A percentile compares a stretch with the other conserved stretches of the same genome.
Evolutionary conservation across 495 filamentous ascomycete genomes (phyloP).

Genomic region (Tirmania nivea): DNA sequence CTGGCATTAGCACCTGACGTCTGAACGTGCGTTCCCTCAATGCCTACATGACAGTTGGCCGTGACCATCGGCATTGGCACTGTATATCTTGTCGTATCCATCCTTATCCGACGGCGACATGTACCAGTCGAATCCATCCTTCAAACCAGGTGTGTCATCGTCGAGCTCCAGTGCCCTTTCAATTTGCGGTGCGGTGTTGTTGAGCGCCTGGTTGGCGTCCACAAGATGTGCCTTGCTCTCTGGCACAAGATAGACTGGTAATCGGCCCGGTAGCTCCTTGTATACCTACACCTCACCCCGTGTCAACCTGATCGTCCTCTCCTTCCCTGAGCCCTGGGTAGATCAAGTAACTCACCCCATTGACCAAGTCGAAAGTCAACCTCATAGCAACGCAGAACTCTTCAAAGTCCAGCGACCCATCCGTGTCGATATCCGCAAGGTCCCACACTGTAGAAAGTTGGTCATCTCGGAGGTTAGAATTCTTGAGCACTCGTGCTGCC

Average conservation of each 20-base stretch:
- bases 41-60: slow-evolving; percentile 57
- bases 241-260: slow-evolving; percentile 84
- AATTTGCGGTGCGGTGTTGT: slow-evolving; percentile 51
- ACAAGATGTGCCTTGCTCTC: slow-evolving; percentile 93
- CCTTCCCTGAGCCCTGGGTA: neutral
- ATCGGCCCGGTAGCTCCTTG: slow-evolving; percentile 66
- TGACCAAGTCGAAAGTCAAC: slow-evolving; percentile 86
- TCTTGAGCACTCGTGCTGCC: slow-evolving; percentile 86
- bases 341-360: slow-evolving; percentile 53
- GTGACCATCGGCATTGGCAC: slow-evolving; percentile 60
- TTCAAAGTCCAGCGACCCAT: slow-evolving; percentile 94
- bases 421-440: slow-evolving; percentile 84
- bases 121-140: slow-evolving; percentile 98
- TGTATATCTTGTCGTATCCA: slow-evolving; percentile 93
- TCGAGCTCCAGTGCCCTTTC: slow-evolving; percentile 49
- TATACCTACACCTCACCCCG: neutral
- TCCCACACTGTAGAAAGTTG: slow-evolving; percentile 96
- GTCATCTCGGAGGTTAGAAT: slow-evolving; percentile 77
- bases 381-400: slow-evolving; percentile 99
- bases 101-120: slow-evolving; percentile 76
- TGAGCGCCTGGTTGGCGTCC: slow-evolving; percentile 65
- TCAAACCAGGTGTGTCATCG: slow-evolving; percentile 60
- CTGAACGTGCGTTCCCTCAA: neutral
- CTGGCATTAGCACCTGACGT: neutral
- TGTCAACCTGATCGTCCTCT: slow-evolving; percentile 1